Evolutionary conservation across 305 asterid genomes (phyloP), one percentile per base, ranked within the genome.

Genomic region (Rubia tinctorum): DNA sequence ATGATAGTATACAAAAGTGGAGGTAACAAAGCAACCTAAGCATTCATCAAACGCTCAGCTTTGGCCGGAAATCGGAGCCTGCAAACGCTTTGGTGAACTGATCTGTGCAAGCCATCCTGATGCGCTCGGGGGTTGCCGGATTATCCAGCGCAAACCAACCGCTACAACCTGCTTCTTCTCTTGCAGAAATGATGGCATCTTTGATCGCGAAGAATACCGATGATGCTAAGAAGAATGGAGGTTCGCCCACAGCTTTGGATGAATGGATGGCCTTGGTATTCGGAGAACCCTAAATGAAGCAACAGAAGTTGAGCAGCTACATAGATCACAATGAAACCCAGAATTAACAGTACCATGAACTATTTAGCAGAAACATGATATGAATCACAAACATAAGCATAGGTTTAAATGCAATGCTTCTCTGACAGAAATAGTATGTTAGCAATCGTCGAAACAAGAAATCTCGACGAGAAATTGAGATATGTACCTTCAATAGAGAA

Each of bases 161-260:
- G n/a, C 20, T 79, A 73, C 81, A 82, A 68, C 93, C 97, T 40
- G 58, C 88, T 79, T 93, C 98, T 15, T 87, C 86, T 76, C 98
- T 81, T 9, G 97, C 97, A 42, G 97, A 89, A 73, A 73, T 78
- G 45, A 93, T 87, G 45, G 97, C 98, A 45, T 93, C 96, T 80
- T 88, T 91, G 65, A 93, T 91, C 20, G 96, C 97, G 2, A 93
- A 93, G 81, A 93, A 87, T 47, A 90, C 96, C 25, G 91, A 56
- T 2, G 98, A 86, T 1, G 95, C 96, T 1, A 91, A 96, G 72
- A 93, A 93, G 87, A 93, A 93, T 2, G 98, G 98, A 7, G 98
- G 98, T 82, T 93, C 97, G 44, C 98, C 98, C 37, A 93, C 98
- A 37, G 98, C 98, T 83, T 93, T 93, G 5, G 97, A 91, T 43